Conservation (phyloP, 306 rosid species). For the Prunus mira region DNA sequence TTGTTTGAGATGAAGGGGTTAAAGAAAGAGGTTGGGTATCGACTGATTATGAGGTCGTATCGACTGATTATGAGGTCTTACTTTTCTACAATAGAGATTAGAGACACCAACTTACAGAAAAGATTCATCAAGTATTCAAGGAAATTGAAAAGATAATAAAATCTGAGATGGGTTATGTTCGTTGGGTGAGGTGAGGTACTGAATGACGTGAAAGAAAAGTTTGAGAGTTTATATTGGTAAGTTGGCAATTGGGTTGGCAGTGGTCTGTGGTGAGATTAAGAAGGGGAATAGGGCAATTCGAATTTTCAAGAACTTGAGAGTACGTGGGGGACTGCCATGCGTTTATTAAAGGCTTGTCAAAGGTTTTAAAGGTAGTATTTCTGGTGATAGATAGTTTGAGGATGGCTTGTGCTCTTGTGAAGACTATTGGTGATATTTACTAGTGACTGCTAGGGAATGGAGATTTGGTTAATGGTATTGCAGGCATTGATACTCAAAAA, state of each 20-base stretch:
- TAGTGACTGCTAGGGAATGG: background rate
- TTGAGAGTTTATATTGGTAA: slow-evolving; percentile 62
- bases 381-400: slow-evolving; percentile 55
- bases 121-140: slow-evolving; percentile 44
- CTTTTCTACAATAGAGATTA: slow-evolving; percentile 56
- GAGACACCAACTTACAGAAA: slow-evolving; percentile 39
- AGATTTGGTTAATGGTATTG: background rate
- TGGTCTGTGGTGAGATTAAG: slow-evolving; percentile 34
- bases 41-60: slow-evolving; percentile 55
- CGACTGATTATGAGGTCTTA: slow-evolving; percentile 51
- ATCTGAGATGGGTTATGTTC: slow-evolving; percentile 49
- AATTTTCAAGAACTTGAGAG: slow-evolving; percentile 63
- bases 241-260: slow-evolving; percentile 62
- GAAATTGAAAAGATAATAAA: slow-evolving; percentile 56
- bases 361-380: slow-evolving; percentile 44
- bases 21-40: slow-evolving; percentile 65
- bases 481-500: background rate
- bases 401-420: slow-evolving; percentile 53
- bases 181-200: slow-evolving; percentile 35
- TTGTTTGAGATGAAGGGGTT: slow-evolving; percentile 45
- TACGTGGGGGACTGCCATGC: slow-evolving; percentile 54
- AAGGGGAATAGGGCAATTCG: slow-evolving; percentile 27
- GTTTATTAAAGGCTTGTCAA: slow-evolving; percentile 51
- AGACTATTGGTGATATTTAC: slow-evolving; percentile 5
- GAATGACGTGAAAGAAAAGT: slow-evolving; percentile 65